phyloP scores from a whole-genome alignment of 2,329 filamentous ascomycete species.

The Emmonsia crescens region DNA sequence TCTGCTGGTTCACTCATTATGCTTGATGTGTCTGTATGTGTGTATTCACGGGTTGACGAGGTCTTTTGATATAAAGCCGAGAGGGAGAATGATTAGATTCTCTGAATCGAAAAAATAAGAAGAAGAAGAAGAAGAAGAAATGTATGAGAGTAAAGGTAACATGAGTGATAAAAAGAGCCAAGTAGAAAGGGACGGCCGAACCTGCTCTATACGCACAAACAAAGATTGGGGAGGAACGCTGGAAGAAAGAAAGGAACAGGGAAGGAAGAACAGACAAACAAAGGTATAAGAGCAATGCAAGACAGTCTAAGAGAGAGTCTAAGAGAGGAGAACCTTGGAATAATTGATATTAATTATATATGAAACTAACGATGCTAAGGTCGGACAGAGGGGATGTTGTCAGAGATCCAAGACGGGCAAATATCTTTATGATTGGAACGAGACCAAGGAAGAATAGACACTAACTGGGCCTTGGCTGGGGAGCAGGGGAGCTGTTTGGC shows the following conservation, averaged over 20 bases:
- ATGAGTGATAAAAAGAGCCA: background rate
- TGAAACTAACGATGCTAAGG: background rate
- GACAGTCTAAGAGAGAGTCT: background rate
- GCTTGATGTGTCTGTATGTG: background rate
- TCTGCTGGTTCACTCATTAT: constrained; percentile 1
- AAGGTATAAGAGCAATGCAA: background rate
- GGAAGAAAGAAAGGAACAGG: background rate
- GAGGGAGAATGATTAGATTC: background rate
- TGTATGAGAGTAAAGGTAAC: background rate
- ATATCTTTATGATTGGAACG: background rate
- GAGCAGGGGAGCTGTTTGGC: background rate
- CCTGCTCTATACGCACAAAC: background rate
- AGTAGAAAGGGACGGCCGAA: background rate
- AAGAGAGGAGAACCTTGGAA: background rate
- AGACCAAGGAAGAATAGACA: background rate
- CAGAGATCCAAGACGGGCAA: background rate
- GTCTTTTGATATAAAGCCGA: background rate
- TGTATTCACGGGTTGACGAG: background rate
- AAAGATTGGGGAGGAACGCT: background rate
- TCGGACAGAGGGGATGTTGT: constrained; percentile 5
- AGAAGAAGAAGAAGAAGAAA: background rate
- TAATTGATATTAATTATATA: background rate
- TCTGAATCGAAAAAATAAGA: background rate
- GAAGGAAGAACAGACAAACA: no score
- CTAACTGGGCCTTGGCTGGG: background rate